Evolutionary conservation across 768 basidiomycete genomes (phyloP), one percentile per base, ranked within the genome.

Genomic region (Agaricus bisporus): DNA sequence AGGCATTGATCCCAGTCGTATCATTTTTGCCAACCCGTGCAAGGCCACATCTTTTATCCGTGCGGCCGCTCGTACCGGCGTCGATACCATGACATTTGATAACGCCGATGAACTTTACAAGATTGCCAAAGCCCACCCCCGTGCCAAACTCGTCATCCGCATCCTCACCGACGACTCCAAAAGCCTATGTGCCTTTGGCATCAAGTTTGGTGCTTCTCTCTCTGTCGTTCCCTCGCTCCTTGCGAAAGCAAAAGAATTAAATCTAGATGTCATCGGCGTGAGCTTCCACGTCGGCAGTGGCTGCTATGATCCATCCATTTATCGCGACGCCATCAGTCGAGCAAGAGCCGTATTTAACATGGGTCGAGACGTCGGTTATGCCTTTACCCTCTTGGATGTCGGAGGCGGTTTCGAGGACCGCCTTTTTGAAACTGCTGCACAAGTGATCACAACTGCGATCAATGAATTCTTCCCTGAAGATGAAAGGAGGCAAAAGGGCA

Each of bases 1-100:
- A 7, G 53, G 46, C 18, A 79, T 95, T 48, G 77, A 81, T 44
- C 84, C 95, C 4, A 78, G 80, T 50, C 81, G 87, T 54, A 88
- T 99, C 76, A 91, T 98, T 65, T 99, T 93, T 63, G 97, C 97
- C 59, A 99, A 99, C 71, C 97, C 97, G 0, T 98, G 97, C 85
- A 99, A 99, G 73, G 91, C 97, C 2, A 78, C 82, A 10, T 95
- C 93, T 0, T 98, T 95, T 73, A 79, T 99, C 62, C 88, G 94
- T 46, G 81, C 83, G 61, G 90, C 97, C 14, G 84, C 85, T 39
- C 83, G 79, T 61, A 69, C 74, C 29, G 85, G 88, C 18, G 95
- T 98, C 49, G 80, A 91, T 64, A 84, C 80, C 73, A 97, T 98
- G 95, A 98, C 95, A 5, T 99, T 99, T 66, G 97, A 99, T 74